A percentile compares a stretch with the other conserved stretches of the same genome.
Conservation (phyloP, 306 rosid genomes). For the Vachellia collinsii region DNA sequence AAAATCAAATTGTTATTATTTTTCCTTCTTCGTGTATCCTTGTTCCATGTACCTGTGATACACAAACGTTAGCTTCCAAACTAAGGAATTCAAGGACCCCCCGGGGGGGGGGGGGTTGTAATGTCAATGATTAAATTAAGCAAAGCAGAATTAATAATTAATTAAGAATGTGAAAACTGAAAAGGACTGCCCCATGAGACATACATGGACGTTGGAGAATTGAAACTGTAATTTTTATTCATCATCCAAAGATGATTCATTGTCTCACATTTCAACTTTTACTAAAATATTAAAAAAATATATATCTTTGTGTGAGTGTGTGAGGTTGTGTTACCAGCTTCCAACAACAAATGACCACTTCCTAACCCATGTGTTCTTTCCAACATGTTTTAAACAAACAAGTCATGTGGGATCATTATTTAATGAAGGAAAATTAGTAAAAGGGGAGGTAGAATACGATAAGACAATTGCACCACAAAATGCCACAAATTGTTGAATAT, state of each 20-base stretch:
- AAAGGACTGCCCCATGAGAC: background rate
- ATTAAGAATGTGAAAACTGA: slow-evolving; percentile 3
- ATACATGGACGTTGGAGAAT: background rate
- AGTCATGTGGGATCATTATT: background rate
- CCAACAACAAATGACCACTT: background rate
- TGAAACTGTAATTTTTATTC: background rate
- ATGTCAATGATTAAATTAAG: background rate
- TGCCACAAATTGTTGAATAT: background rate
- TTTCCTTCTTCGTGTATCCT: background rate
- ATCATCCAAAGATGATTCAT: background rate
- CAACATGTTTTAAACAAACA: background rate
- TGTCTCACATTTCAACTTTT: background rate
- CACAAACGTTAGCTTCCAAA: background rate
- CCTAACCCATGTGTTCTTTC: background rate
- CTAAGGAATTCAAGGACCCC: background rate
- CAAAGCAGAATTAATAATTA: background rate
- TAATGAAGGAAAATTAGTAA: background rate
- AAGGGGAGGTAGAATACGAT: background rate
- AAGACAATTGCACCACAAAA: background rate
- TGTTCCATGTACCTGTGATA: background rate
- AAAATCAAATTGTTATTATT: background rate
- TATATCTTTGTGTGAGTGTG: background rate
- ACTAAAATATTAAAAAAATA: background rate
- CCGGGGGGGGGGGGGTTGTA: background rate
- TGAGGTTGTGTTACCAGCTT: background rate